Evolutionary conservation across 495 filamentous ascomycete genomes (phyloP).

Genomic region (Parathielavia hyrcaniae): DNA sequence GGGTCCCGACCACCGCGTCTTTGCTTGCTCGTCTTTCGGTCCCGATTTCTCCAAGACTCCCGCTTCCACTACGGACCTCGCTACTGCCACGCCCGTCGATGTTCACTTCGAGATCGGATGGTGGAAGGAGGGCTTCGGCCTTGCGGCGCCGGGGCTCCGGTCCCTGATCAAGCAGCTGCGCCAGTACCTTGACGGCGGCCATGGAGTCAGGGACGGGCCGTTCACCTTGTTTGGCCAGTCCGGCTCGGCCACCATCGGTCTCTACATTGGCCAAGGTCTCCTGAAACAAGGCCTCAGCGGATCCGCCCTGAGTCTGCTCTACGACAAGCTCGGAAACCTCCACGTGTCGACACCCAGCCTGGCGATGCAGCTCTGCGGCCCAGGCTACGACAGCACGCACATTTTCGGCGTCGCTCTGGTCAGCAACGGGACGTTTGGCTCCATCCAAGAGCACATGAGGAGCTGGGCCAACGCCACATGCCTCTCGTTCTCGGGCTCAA

Average conservation of each 20-base stretch:
- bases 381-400: constrained; percentile 24
- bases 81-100: not conserved
- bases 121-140: constrained; percentile 1
- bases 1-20: constrained; percentile 25
- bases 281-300: constrained; percentile 24
- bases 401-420: constrained; percentile 33
- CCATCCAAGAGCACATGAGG: constrained; percentile 31
- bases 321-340: not conserved
- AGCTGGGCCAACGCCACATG: constrained; percentile 35
- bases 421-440: constrained; percentile 30
- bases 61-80: not conserved
- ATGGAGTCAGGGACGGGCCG: not conserved
- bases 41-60: constrained; percentile 8
- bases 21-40: constrained; percentile 33
- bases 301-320: constrained; percentile 19
- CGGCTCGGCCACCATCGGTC: constrained; percentile 10
- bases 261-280: constrained; percentile 26
- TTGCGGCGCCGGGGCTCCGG: not conserved
- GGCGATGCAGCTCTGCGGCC: constrained; percentile 37
- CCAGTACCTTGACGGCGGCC: constrained; percentile 11
- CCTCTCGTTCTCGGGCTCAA: constrained; percentile 22
- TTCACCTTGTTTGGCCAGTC: constrained; percentile 17
- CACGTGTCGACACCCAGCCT: constrained; percentile 10
- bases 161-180: constrained; percentile 12
- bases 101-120: constrained; percentile 14